Base-by-base conservation (phyloP, 2,329 filamentous ascomycete species). In the Penicillium sp. region DNA sequence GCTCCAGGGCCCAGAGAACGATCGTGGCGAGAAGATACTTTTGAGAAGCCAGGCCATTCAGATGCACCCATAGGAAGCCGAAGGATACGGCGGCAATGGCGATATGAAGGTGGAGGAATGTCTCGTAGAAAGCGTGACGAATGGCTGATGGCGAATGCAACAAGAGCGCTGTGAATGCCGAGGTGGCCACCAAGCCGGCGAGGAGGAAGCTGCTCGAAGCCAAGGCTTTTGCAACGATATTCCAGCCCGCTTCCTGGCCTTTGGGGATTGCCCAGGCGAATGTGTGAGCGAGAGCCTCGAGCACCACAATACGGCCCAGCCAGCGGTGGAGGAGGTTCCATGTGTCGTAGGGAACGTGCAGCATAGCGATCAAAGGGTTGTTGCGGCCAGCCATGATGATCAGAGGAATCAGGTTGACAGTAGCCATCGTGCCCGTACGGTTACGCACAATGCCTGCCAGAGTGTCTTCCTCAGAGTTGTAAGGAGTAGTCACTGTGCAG, bases 101-200 rank as follows among this genome's bases (percentile, higher is more conserved):
- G 69, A 96, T 93, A 79, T 98, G 95, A 33, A 90, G 79, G 74
- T 91, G 92, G 70, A 98, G 85, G 80, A 97, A 97, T 1, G 91
- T 94, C 80, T 97, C 94, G 80, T 98, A 97, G 75, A 96, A 97
- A 53, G 93, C 92, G 76, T 97, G 93, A 64, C 94, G 89, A 56
- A 98, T 73, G 0, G 92, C 63, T 1, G 80, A 94, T 58, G 91
- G 81, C 10, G 92, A 89, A 30, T 89, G 82, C 56, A 96, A 72
- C 58, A 91, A 73, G 50, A 98, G 82, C 49, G 91, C 74, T 44
- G 86, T 70, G 73, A 97, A 85, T 40, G 86, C 84, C 53, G 86
- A 75, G n/a, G 72, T 70, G 59, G 75, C 73, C 66, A 83, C 75
- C 58, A 83, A 69, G n/a, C 82, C 82, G 56, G 72, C 74, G 22